Percentiles rank a stretch among this genome's conserved stretches.
Evolutionary conservation across 1,139 yeast genomes (phyloP).

Genomic region (Wickerhamomyces sp.): DNA sequence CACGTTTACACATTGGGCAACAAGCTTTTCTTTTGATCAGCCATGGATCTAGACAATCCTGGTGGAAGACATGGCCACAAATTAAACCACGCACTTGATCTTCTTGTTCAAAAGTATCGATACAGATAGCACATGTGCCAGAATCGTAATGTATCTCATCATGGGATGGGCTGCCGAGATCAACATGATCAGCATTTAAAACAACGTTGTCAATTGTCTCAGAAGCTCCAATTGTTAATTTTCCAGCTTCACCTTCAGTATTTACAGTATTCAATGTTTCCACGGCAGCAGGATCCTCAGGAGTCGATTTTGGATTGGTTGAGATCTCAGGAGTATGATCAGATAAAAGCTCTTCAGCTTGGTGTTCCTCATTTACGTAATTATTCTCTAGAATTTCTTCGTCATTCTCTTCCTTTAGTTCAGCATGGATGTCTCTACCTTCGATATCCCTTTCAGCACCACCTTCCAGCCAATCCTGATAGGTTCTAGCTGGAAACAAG

Average conservation of each 20-base stretch:
- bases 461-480: conserved; percentile 57
- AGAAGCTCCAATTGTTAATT: conserved; percentile 5
- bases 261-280: not conserved
- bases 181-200: conserved; percentile 17
- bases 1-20: conserved; percentile 83
- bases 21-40: conserved; percentile 69
- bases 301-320: not conserved
- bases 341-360: not conserved
- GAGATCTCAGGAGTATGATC: not conserved
- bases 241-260: not conserved
- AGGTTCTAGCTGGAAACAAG: conserved; percentile 61
- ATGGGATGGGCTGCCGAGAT: conserved; percentile 20
- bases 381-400: conserved; percentile 10
- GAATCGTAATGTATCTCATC: conserved; percentile 52
- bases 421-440: conserved; percentile 20
- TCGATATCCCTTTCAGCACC: conserved; percentile 26
- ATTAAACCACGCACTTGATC: conserved; percentile 68
- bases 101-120: conserved; percentile 58
- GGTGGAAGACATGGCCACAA: conserved; percentile 84
- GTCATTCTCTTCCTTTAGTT: conserved; percentile 24
- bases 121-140: conserved; percentile 79
- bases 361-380: conserved; percentile 7
- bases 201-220: conserved; percentile 5
- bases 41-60: conserved; percentile 83
- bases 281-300: not conserved